Evolutionary conservation across 768 basidiomycete species (phyloP).

Genomic region (Kwoniella dendrophila): DNA sequence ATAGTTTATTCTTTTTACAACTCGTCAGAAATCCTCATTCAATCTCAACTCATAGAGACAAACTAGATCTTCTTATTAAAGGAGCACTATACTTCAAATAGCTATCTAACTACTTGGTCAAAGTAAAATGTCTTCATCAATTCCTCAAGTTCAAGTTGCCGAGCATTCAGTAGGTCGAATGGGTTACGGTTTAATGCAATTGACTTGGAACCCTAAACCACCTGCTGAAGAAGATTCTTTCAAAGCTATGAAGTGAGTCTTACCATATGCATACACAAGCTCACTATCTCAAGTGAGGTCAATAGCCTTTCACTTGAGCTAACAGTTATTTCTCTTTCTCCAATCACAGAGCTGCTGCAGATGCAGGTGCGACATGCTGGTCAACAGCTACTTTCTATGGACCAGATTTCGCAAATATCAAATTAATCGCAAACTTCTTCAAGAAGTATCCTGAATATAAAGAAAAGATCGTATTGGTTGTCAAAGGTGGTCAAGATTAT

Average conservation of each 20-base stretch:
- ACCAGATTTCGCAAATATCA: conserved; percentile 59
- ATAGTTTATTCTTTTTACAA: not conserved
- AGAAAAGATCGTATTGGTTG: conserved; percentile 61
- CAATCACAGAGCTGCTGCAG: conserved; percentile 47
- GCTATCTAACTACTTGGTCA: no score
- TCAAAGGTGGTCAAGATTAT: conserved; percentile 58
- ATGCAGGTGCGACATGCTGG: conserved; percentile 50
- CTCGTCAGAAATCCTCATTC: not conserved
- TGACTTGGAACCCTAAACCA: conserved; percentile 63
- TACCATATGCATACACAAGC: not conserved
- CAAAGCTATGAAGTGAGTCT: conserved; percentile 63
- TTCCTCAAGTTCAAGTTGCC: conserved; percentile 40
- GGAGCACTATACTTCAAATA: not conserved
- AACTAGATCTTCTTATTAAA: not conserved
- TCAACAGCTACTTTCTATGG: conserved; percentile 66
- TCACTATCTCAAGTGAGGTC: not conserved
- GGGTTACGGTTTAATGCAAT: conserved; percentile 63
- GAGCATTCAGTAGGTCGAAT: conserved; percentile 40
- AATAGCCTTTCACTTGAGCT: no score
- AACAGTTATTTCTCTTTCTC: not conserved
- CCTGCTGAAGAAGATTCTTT: conserved; percentile 67
- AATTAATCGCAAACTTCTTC: conserved; percentile 63
- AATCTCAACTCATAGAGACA: not conserved
- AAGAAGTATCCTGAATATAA: conserved; percentile 58
- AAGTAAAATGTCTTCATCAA: conserved; percentile 11